Evolutionary conservation across 2,329 filamentous ascomycete genomes (phyloP), one percentile per base, ranked within the genome.

Genomic region (Diaporthe caulivora): DNA sequence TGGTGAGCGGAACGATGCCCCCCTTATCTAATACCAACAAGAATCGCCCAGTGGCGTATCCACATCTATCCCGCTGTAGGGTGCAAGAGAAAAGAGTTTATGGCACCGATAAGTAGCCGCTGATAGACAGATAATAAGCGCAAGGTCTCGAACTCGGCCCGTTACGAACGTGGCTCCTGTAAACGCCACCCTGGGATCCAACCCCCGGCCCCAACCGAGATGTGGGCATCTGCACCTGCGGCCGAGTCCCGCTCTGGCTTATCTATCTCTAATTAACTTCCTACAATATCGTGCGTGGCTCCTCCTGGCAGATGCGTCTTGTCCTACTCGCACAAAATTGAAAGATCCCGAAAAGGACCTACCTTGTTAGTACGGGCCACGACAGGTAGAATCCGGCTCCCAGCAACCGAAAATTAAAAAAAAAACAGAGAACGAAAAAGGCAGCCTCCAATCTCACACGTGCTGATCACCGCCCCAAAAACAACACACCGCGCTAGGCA

Each of bases 201-300:
- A 65, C 60, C 26, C 18, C 42, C 44, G 60, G 60, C 60, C 60
- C 60, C 42, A 65, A 65, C 60, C 60, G 60, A 65, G 26, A 49
- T 65, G 60, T 5, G 42, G 10, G 57, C 34, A 26, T 40, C n/a
- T 31, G 26, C 60, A 49, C 26, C 60, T 13, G 18, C 40, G 6
- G 60, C 60, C 60, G 42, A 49, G 60, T 34, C 60, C 37, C 42
- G 40, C 24, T 10, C 10, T 31, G 26, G 58, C 17, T 31, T 21
- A 42, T 42, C n/a, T 11, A 18, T 62, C 58, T 34, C 40, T 21
- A 8, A 40, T n/a, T 47, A 18, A 49, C 7, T 29, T 51, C n/a
- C 21, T 9, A 9, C 34, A n/a, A 37, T 24, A 37, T 24, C 26
- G 21, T 49, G 17, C 60, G 29, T 29, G 18, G 37, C 8, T 10